A percentile compares a stretch with the other conserved stretches of the same genome.
Conservation (phyloP, 208 protist species). For the Trypanosoma theileri region DNA sequence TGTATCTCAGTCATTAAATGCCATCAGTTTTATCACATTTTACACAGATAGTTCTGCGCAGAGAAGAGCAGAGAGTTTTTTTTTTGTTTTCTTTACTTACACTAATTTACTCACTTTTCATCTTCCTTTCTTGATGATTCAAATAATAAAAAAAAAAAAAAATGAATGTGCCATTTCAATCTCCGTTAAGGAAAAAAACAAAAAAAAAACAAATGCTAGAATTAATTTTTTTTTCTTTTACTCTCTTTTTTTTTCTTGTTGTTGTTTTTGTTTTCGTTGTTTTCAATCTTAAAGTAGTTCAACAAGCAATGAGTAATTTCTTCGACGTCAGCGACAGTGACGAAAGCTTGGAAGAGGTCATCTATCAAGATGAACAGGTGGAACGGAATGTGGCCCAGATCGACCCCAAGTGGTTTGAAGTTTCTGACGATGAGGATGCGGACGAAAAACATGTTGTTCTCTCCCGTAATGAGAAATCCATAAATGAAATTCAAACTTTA, state of each 20-base stretch:
- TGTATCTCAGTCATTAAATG: neutral
- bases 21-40: neutral
- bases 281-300: neutral
- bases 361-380: conserved; percentile 32
- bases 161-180: too few species aligned
- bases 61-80: conserved; percentile 3
- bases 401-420: conserved; percentile 71
- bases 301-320: conserved; percentile 38
- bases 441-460: conserved; percentile 58
- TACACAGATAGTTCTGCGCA: neutral
- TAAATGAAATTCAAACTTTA: conserved; percentile 47
- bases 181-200: too few species aligned
- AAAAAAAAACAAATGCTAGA: conserved; percentile 8
- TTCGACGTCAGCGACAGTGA: conserved; percentile 53
- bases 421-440: conserved; percentile 73
- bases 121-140: conserved; percentile 12
- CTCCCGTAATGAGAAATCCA: conserved; percentile 57
- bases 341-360: conserved; percentile 41
- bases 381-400: conserved; percentile 59
- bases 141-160: conserved; percentile 3
- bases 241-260: conserved; percentile 11
- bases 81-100: conserved; percentile 12
- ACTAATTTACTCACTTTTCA: neutral
- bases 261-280: too few species aligned
- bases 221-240: conserved; percentile 20